Evolutionary conservation across 2,329 filamentous ascomycete species (phyloP).

Genomic region (Penicillium sp.): DNA sequence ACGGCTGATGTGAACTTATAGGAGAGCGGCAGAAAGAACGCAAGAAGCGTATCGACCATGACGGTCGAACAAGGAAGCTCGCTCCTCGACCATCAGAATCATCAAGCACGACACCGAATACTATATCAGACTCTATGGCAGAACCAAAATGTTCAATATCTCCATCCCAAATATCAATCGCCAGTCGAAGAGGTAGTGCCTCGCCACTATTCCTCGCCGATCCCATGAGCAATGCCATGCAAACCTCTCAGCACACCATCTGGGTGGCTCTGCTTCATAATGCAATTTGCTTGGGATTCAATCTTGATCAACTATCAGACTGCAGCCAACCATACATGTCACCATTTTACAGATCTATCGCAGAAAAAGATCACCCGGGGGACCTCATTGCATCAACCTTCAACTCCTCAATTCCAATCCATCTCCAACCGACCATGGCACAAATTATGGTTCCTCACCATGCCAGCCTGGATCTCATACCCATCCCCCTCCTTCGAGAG

Average conservation of each 20-base stretch:
- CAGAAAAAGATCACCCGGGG: conserved; percentile 15
- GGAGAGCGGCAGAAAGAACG: conserved; percentile 20
- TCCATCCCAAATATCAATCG: neutral
- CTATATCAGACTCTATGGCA: neutral
- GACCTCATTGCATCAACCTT: conserved; percentile 25
- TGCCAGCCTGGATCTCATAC: conserved; percentile 40
- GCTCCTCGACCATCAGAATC: conserved; percentile 9
- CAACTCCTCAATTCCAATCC: conserved; percentile 27
- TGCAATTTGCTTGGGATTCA: conserved; percentile 23
- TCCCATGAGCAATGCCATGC: conserved; percentile 9
- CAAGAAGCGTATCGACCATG: neutral
- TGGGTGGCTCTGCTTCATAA: conserved; percentile 11
- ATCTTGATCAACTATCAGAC: conserved; percentile 20
- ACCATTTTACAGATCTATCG: conserved; percentile 34
- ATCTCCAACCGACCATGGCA: conserved; percentile 40
- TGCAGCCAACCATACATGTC: conserved; percentile 30
- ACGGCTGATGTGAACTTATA: neutral
- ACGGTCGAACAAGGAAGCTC: conserved; percentile 1
- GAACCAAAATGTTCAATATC: neutral
- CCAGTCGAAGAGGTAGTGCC: neutral
- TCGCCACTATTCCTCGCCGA: neutral
- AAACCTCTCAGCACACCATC: conserved; percentile 7
- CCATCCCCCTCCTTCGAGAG: conserved; percentile 36
- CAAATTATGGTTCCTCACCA: conserved; percentile 44
- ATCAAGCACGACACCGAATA: conserved; percentile 10